Conservation (phyloP, 2,329 filamentous ascomycete genomes). For the Cercospora sp. region DNA sequence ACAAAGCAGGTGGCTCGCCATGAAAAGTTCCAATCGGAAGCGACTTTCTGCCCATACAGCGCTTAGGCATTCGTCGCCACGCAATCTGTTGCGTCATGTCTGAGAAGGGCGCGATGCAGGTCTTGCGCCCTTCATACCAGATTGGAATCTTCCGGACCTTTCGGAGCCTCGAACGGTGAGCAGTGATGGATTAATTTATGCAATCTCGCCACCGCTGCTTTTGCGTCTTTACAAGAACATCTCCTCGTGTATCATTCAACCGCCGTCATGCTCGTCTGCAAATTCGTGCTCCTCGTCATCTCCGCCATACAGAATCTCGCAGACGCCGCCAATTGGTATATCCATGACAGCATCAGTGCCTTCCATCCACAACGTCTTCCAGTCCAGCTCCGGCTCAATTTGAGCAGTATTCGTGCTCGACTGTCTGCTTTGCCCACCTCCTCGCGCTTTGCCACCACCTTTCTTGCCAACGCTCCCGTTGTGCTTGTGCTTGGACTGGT, state of each 20-base stretch:
- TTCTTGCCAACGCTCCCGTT: conserved; percentile 38
- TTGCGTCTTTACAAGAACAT: background rate
- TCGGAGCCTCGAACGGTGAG: too few species aligned
- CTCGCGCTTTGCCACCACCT: conserved; percentile 41
- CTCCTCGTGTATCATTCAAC: background rate
- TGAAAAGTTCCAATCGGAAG: too few species aligned
- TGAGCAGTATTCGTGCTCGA: conserved; percentile 37
- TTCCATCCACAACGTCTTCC: conserved; percentile 82
- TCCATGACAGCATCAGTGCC: conserved; percentile 98
- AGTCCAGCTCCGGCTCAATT: conserved; percentile 56
- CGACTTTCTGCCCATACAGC: too few species aligned
- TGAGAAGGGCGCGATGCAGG: too few species aligned
- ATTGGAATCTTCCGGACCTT: too few species aligned
- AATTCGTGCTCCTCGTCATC: conserved; percentile 24
- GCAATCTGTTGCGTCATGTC: too few species aligned
- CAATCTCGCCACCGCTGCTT: background rate
- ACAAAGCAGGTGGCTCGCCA: too few species aligned
- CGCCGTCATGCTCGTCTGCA: background rate
- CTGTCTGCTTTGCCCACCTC: conserved; percentile 42
- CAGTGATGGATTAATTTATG: too few species aligned
- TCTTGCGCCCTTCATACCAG: too few species aligned
- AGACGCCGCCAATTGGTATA: conserved; percentile 90
- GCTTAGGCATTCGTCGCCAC: too few species aligned
- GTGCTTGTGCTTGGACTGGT: conserved; percentile 19
- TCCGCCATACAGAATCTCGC: conserved; percentile 82